These are phyloP conservation scores for Ramaria sp. DNA, from an alignment of 768 basidiomycete species.

Conservation along the genomic window DNA sequence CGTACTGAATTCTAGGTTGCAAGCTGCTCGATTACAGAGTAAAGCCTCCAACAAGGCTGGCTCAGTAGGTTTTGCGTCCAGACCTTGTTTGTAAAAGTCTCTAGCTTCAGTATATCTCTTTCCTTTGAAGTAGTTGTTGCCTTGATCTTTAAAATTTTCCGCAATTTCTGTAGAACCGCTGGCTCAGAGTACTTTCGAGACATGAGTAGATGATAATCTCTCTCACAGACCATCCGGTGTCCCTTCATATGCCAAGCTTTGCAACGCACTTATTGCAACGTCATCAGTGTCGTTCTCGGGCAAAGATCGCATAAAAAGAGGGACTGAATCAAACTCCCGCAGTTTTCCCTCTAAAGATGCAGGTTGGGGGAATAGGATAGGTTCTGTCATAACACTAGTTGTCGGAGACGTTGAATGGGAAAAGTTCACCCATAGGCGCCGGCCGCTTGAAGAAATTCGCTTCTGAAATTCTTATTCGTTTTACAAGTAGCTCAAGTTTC, in stretches of 20 bases:
- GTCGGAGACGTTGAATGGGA: too few relatives aligned
- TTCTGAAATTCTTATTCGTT: too few relatives aligned
- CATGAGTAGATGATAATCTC: neutral
- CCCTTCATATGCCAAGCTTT: conserved; percentile 80
- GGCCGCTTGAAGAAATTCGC: too few relatives aligned
- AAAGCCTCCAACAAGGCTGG: conserved; percentile 48
- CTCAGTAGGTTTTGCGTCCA: conserved; percentile 76
- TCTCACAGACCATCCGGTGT: conserved; percentile 79
- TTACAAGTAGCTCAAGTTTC: too few relatives aligned
- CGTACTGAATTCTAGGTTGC: conserved; percentile 81
- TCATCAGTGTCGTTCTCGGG: conserved; percentile 60
- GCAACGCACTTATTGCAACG: conserved; percentile 65
- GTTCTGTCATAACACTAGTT: neutral
- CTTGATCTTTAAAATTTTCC: conserved; percentile 88
- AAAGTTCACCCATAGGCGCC: too few relatives aligned
- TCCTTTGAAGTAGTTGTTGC: conserved; percentile 87
- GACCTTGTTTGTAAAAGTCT: conserved; percentile 81
- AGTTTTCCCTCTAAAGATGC: conserved; percentile 26
- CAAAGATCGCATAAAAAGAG: conserved; percentile 88
- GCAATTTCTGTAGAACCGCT: conserved; percentile 55
- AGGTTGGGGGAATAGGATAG: conserved; percentile 4
- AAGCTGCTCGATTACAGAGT: conserved; percentile 84
- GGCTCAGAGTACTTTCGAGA: neutral
- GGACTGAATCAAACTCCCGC: conserved; percentile 48
- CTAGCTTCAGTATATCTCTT: conserved; percentile 81